Base-by-base conservation (phyloP, 2,329 filamentous ascomycete genomes). In the Neocatenulostroma microsporum region DNA sequence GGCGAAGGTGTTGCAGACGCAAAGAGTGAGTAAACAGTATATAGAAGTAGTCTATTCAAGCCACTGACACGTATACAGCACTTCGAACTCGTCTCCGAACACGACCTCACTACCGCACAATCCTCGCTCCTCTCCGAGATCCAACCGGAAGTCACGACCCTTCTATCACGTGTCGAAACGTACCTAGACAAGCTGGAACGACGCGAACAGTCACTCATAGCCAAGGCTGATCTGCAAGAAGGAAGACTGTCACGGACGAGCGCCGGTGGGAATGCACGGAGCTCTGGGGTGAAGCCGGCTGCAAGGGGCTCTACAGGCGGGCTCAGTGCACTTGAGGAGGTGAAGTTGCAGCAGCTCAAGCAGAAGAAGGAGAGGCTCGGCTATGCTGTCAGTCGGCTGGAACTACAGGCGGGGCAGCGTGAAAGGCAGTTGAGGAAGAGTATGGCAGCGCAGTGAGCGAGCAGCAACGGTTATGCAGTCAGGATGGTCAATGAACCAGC, bases 61-160 rank as follows among this genome's bases (percentile, higher is more conserved):
- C 30, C 51, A 9, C 33, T 36, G 23, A 36, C 19, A 5, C 14
- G 10, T 4, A 11, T 18, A 12, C 18, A 93, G 81, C 88, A 94
- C 66, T 95, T 94, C 63, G 88, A 95, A 61, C 78, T 94, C 27
- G 84, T 94, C 50, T 84, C 87, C 12, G 85, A 94, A 58, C 77
- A 82, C 10, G 84, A 84, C 34, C 76, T 95, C 29, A 79, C 80
- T 43, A 74, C 81, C 45, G 88, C 88, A 21, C 88, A 95, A 62
- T 72, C 84, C 48, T 80, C 85, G 4, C 76, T 95, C 13, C 81
- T 87, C 51, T 83, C 85, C 53, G 87, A 94, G 58, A 91, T 94
- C 49, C 80, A 82, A n/a, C 88, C 88, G 7, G 87, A 86, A 60
- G 83, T 94, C 46, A 70, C 80, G 20, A 75, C 78, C 40, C 76